Evolutionary conservation across 371 early-diverging fungal species (phyloP), one percentile per base, ranked within the genome.

Genomic region (Mortierella sp.): DNA sequence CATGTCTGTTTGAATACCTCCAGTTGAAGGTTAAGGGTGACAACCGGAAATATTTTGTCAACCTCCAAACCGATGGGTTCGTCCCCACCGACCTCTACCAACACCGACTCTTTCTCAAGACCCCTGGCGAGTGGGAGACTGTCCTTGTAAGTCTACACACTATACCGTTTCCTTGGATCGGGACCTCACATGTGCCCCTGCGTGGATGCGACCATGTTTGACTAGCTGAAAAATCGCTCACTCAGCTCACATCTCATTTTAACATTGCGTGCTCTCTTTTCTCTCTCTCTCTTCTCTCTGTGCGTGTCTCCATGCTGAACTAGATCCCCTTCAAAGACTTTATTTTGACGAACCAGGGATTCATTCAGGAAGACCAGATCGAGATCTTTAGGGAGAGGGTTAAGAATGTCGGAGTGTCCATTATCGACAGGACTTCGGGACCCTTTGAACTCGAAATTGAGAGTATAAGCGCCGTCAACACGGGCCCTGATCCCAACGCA

Each of bases 241-340:
- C 6, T 19, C 16, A 16, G 7, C 31, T 0, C 19, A 31, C 19
- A 10, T 14, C 8, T 28, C 42, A 38, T 24, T 38, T 42, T 65
- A 19, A 65, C 24, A 11, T 3, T 28, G 34, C 28, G 14, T 58
- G n/a, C 52, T 47, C 65, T 7, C 50, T 38, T 26, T 45, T 55
- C 63, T 48, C 21, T 34, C 52, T 28, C 73, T 14, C 54, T 72
- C n/a, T 45, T 38, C 42, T 28, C 72, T 73, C 58, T 72, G 24
- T 24, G 24, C 28, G 52, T 75, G 50, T 38, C 42, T 48, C 31
- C 14, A 28, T 13, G 28, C 14, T 7, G 14, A 21, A 57, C 24
- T 88, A 97, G 94, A 95, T 98, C 73, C 98, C 98, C 9, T 97
- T 98, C 85, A 93, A 93, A 50, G 96, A 97, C 83, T 98, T 98